phyloP scores from a whole-genome alignment of 345 rosid genomes.

The Gossypium mustelinum region DNA sequence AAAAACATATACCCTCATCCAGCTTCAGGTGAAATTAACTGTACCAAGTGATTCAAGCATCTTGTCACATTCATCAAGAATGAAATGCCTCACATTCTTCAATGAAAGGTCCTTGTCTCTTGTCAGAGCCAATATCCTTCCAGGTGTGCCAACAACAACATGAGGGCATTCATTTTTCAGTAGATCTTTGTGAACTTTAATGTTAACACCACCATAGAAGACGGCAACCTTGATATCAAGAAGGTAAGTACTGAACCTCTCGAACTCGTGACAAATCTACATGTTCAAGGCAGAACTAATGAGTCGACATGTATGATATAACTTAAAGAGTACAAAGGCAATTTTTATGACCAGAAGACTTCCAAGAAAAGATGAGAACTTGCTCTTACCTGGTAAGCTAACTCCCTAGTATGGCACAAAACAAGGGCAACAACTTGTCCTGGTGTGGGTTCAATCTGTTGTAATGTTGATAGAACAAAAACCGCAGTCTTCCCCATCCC shows the following conservation, averaged over 20 bases:
- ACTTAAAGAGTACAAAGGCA: not conserved
- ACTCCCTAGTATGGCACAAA: slow-evolving; percentile 89
- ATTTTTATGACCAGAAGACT: not conserved
- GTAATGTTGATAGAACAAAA: slow-evolving; percentile 83
- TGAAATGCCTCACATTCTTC: slow-evolving; percentile 98
- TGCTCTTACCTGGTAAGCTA: slow-evolving; percentile 82
- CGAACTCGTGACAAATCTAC: slow-evolving; percentile 93
- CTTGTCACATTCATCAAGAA: slow-evolving; percentile 98
- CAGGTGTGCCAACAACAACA: slow-evolving; percentile 97
- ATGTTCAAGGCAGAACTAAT: not conserved
- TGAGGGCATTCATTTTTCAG: slow-evolving; percentile 98
- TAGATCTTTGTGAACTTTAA: slow-evolving; percentile 81
- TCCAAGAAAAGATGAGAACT: not conserved
- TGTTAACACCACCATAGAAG: slow-evolving; percentile 93
- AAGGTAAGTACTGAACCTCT: slow-evolving; percentile 91
- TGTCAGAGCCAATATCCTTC: slow-evolving; percentile 81
- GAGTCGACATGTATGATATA: not conserved
- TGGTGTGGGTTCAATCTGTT: slow-evolving; percentile 83
- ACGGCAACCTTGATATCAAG: slow-evolving; percentile 94
- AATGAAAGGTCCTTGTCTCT: slow-evolving; percentile 92
- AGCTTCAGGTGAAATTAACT: not conserved
- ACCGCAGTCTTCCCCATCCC: slow-evolving; percentile 99
- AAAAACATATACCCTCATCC: not conserved
- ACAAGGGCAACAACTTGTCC: slow-evolving; percentile 95
- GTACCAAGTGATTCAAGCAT: slow-evolving; percentile 99